These are phyloP conservation scores for Plasmodium gonderi DNA, from an alignment of 169 alveolate species.

Conservation along the genomic window DNA sequence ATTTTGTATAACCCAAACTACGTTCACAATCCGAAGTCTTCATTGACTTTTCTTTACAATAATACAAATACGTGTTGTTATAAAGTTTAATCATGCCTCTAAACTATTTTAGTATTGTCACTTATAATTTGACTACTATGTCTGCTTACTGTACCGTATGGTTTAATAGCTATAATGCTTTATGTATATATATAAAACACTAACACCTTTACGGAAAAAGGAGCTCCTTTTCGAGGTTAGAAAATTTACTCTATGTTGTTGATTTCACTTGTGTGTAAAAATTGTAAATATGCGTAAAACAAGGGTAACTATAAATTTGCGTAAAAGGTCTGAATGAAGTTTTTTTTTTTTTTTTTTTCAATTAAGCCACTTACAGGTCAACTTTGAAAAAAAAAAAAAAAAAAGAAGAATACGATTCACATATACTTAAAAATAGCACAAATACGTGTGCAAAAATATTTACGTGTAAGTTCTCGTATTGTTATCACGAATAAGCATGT, in stretches of 20 bases:
- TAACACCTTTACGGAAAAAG: background rate
- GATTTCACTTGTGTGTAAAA: background rate
- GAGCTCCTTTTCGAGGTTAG: background rate
- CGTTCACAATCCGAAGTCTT: constrained; percentile 50
- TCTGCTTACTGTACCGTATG: background rate
- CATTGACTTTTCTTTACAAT: constrained; percentile 65
- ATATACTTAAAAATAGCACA: no score
- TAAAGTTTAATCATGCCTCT: constrained; percentile 49
- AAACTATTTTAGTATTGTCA: background rate
- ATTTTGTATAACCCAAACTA: constrained; percentile 31
- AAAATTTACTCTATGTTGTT: background rate
- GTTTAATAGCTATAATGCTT: background rate
- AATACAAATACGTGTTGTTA: constrained; percentile 3
- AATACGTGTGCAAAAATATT: background rate
- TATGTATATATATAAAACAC: background rate
- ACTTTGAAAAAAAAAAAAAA: background rate
- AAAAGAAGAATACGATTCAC: no score
- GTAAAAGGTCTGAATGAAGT: background rate
- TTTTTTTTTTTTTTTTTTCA: background rate
- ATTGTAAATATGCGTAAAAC: background rate
- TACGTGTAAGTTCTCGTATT: no score
- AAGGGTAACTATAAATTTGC: background rate
- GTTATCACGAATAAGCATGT: no score
- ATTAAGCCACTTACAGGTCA: background rate
- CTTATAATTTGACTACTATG: background rate